These are phyloP conservation scores for Yamadazyma sp. DNA, from an alignment of 805 yeast species.

Conservation along the genomic window DNA sequence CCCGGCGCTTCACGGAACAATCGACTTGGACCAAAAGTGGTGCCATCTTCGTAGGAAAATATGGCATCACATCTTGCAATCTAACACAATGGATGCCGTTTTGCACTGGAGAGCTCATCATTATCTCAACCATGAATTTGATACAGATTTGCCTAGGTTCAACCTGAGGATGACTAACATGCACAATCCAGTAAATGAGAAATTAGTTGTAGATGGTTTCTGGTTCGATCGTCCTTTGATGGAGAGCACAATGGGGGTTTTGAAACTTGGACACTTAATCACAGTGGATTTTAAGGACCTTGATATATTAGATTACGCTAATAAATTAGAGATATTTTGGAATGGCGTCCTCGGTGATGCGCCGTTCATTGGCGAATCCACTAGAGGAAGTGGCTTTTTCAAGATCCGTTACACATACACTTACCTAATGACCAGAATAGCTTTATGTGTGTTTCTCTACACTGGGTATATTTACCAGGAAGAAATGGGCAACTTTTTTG, in stretches of 20 bases:
- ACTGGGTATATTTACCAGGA: conserved; percentile 6
- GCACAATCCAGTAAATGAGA: conserved; percentile 11
- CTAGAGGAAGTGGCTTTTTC: conserved; percentile 3
- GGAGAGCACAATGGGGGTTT: neutral
- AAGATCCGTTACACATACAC: conserved; percentile 6
- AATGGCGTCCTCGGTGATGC: neutral
- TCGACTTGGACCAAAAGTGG: conserved; percentile 21
- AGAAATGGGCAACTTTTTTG: neutral
- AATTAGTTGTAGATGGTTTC: conserved; percentile 7
- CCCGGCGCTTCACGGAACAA: conserved; percentile 22
- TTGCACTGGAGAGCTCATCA: conserved; percentile 4
- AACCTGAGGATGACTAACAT: conserved; percentile 6
- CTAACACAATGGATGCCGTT: conserved; percentile 6
- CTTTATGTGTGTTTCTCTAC: conserved; percentile 4
- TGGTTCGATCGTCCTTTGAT: conserved; percentile 3
- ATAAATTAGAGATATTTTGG: conserved; percentile 1
- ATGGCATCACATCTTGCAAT: conserved; percentile 36
- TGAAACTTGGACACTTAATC: conserved; percentile 2
- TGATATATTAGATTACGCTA: conserved; percentile 1
- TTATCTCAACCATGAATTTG: conserved; percentile 11
- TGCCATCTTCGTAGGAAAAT: conserved; percentile 55
- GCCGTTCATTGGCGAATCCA: neutral
- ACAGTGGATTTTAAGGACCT: neutral
- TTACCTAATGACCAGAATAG: conserved; percentile 3
- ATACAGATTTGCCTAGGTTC: conserved; percentile 10